Evolutionary conservation across 805 yeast genomes (phyloP), one percentile per base, ranked within the genome.

Genomic region (Lipomyces japonicus): DNA sequence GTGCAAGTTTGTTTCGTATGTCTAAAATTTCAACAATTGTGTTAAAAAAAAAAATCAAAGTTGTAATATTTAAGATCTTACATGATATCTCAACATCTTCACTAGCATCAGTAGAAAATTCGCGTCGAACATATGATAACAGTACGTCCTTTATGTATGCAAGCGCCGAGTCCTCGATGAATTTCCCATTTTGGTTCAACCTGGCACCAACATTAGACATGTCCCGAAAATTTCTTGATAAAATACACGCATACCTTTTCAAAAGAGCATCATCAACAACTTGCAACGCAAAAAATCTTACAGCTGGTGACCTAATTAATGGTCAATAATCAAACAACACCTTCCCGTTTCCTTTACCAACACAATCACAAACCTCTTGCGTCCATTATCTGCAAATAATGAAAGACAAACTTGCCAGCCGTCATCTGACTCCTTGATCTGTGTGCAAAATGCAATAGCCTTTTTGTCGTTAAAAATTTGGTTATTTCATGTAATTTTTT

Each of bases 211-310:
- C 18, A 34, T 25, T 19, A 25, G 10, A 25, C 1, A 22, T 16
- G 24, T n/a, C n/a, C n/a, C 16, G 26, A 35, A 6, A 23, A 19
- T 30, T 7, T n/a, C n/a, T 31, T 4, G 6, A 30, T 16, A 10
- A 38, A 22, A 44, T n/a, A 35, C 18, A 42, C 25, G 24, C 40
- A 19, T 35, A 48, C 50, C 46, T 36, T 30, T 65, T 67, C 3
- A 73, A 72, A 39, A 80, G 66, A 50, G 78, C 75, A 46, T 76
- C 79, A 46, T 82, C 84, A 18, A 85, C 73, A 24, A 85, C 86
- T 67, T 85, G 93, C 48, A 80, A 73, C 7, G 81, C 73, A 64
- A 84, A 85, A 63, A 82, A 83, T 62, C 80, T 76, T 43, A 82
- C 76, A 44, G 78, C 78, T 44, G 78, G 79, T 46, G 77, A 72